A percentile compares a stretch with the other conserved stretches of the same genome.
These are phyloP conservation scores for Ambrosia trifida DNA, from an alignment of 129 eudicot genomes.

Conservation along the genomic window DNA sequence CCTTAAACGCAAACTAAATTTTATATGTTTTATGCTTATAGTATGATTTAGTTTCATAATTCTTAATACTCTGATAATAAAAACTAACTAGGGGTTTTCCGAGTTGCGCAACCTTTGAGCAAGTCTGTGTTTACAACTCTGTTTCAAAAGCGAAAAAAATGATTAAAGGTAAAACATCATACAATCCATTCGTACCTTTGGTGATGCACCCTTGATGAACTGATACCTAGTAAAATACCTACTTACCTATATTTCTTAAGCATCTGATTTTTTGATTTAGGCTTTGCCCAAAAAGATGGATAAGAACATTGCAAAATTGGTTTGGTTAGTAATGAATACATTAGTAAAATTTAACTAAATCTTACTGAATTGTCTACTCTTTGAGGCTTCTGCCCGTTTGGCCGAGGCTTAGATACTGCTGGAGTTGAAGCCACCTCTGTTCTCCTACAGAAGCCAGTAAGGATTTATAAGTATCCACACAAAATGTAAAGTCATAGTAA, in stretches of 20 bases:
- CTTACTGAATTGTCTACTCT: constrained; percentile 50
- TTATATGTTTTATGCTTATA: too few relatives aligned
- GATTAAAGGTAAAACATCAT: too few relatives aligned
- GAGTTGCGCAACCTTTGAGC: too few relatives aligned
- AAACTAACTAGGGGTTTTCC: too few relatives aligned
- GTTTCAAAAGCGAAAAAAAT: too few relatives aligned
- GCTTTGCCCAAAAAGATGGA: constrained; percentile 41
- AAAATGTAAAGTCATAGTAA: neutral
- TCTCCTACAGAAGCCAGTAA: constrained; percentile 35
- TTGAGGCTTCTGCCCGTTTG: constrained; percentile 31
- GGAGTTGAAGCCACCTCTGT: constrained; percentile 48
- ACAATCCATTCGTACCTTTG: too few relatives aligned
- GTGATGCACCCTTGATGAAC: too few relatives aligned
- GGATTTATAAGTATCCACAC: neutral
- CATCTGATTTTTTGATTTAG: constrained; percentile 62
- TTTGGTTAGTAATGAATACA: neutral
- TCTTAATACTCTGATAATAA: too few relatives aligned
- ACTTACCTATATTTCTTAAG: constrained; percentile 57
- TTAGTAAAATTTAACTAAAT: constrained; percentile 13
- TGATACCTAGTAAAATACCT: too few relatives aligned
- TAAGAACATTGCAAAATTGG: constrained; percentile 9
- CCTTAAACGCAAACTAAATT: too few relatives aligned
- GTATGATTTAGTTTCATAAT: too few relatives aligned
- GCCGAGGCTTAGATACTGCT: constrained; percentile 45
- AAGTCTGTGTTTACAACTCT: too few relatives aligned